These are phyloP conservation scores for Fonsecaea multimorphosa DNA, from an alignment of 2,329 filamentous ascomycete genomes.

Conservation along the genomic window DNA sequence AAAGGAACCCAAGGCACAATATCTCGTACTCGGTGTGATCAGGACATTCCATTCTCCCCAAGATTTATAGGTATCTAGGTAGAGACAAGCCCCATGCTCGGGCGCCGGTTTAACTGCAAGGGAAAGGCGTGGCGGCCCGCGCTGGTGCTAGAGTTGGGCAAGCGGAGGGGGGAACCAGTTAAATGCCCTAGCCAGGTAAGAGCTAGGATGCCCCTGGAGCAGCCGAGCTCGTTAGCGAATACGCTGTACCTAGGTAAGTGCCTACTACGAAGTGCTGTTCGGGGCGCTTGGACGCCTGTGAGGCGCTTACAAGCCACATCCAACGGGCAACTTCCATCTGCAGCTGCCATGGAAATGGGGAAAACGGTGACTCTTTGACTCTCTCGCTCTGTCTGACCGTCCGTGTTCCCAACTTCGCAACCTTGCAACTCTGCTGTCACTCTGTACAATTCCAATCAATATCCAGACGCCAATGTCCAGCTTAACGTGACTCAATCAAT, in stretches of 20 bases:
- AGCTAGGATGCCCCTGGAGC: not conserved
- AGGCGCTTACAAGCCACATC: slow-evolving; percentile 16
- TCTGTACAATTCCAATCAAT: slow-evolving; percentile 1
- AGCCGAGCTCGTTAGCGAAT: not conserved
- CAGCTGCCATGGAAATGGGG: slow-evolving; percentile 10
- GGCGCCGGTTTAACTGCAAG: slow-evolving; percentile 2
- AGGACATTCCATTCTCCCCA: not conserved
- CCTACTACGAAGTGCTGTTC: too few species aligned
- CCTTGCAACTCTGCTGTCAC: not conserved
- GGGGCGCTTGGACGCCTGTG: not conserved
- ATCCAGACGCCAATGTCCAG: slow-evolving; percentile 2
- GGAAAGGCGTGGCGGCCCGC: not conserved
- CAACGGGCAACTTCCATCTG: slow-evolving; percentile 9
- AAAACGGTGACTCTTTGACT: not conserved
- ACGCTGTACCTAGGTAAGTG: too few species aligned
- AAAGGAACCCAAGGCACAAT: not conserved
- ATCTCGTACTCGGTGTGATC: too few species aligned
- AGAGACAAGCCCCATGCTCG: too few species aligned
- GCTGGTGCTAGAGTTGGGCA: not conserved
- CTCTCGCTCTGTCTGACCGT: not conserved
- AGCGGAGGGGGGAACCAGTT: slow-evolving; percentile 10
- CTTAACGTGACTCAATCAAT: slow-evolving; percentile 10
- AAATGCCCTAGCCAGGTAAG: not conserved
- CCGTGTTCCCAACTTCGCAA: slow-evolving; percentile 1
- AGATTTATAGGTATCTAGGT: not conserved